Evolutionary conservation across 75 land plant genomes (phyloP), one percentile per base, ranked within the genome.

Genomic region (Chamaecyparis obtusa): DNA sequence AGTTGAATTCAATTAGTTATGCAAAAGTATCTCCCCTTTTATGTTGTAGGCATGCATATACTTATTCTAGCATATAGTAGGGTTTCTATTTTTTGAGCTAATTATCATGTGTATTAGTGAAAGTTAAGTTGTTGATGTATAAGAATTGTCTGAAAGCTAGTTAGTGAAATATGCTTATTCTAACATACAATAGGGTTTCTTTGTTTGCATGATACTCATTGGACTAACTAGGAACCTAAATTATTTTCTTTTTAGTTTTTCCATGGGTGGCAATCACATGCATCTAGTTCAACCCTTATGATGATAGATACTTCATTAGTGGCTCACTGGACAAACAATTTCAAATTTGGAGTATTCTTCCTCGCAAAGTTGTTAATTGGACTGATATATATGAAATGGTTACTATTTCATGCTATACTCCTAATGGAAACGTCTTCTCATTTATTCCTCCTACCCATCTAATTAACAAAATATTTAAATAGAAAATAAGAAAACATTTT

Each of bases 321-420:
- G 99, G 99, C 33, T 95, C 99, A 76, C 94, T 97, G 54, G 99
- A 97, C 91, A 94, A 92, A 55, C 96, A 97, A 88, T 93, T 96
- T 86, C 90, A 98, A 33, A 95, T 97, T 86, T 97, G 99, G 99
- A 96, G 90, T 89, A 93, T 97, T 84, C 92, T 93, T 36, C 91
- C 92, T 39, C 91, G 93, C 36, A 91, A 94, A 79, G 95, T 97
- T 81, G 96, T 95, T 37, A 96, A 97, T 84, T 97, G 96, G 96
- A 93, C 85, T 60, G 98, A 97, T 89, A 86, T 96, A 49, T 93
- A 97, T 91, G 99, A 97, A 75, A 97, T 97, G 97, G 94, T 97
- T 41, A 97, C 99, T 33, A 98, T 98, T 60, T 95, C 93, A 27
- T 94, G 88, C 87, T 97, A 94, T 87, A 95, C 96, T 56, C 98